These are phyloP conservation scores for Citrus trifoliata DNA, from an alignment of 345 rosid species.

Conservation along the genomic window DNA sequence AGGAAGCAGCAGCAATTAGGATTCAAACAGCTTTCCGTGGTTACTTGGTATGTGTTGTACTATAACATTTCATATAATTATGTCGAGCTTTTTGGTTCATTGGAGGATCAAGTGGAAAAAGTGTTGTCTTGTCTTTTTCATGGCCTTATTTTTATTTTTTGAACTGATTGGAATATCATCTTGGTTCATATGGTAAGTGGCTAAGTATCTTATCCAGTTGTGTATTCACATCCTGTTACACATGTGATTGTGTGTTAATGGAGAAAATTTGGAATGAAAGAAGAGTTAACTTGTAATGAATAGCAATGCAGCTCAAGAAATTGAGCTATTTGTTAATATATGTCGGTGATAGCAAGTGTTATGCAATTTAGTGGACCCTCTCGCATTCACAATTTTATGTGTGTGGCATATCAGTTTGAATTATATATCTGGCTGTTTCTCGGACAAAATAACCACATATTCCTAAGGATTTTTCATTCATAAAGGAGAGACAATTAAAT, in stretches of 20 bases:
- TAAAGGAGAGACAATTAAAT: neutral
- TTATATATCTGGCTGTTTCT: neutral
- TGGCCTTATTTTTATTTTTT: neutral
- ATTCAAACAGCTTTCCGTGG: slow-evolving; percentile 91
- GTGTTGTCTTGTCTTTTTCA: neutral
- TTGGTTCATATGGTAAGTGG: neutral
- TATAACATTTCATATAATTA: neutral
- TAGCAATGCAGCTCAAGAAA: neutral
- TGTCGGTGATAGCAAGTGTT: neutral
- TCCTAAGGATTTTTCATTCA: neutral
- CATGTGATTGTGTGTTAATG: neutral
- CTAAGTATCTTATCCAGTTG: neutral
- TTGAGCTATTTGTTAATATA: neutral
- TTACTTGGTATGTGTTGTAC: slow-evolving; percentile 53
- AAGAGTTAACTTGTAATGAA: neutral
- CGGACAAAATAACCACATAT: neutral
- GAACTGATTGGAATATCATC: neutral
- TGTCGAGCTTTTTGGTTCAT: neutral
- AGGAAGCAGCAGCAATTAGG: slow-evolving; percentile 81
- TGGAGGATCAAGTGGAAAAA: neutral
- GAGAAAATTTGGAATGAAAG: neutral
- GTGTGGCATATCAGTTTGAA: neutral
- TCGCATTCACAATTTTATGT: neutral
- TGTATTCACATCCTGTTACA: neutral
- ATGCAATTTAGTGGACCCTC: neutral